These are phyloP conservation scores for Dictyophora rubrovolvata DNA, from an alignment of 768 basidiomycete species.

Conservation along the genomic window DNA sequence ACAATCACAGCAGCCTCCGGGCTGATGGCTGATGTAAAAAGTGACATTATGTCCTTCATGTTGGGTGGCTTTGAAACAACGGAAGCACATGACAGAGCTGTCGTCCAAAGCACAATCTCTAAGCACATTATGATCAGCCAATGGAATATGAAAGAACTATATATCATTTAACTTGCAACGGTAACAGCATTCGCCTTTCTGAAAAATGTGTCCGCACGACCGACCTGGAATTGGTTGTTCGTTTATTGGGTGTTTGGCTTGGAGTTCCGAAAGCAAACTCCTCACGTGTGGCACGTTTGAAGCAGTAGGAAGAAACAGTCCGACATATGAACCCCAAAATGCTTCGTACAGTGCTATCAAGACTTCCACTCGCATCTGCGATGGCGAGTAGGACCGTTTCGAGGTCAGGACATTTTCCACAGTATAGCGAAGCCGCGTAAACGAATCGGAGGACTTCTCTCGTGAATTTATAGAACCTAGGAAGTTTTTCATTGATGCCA, in stretches of 20 bases:
- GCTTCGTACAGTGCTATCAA: conserved; percentile 73
- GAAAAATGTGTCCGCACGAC: conserved; percentile 78
- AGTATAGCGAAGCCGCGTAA: conserved; percentile 1
- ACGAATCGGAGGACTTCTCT: not conserved
- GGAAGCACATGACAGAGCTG: conserved; percentile 80
- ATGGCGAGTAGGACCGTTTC: not conserved
- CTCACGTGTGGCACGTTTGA: conserved; percentile 48
- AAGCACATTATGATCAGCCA: conserved; percentile 1
- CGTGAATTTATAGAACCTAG: conserved; percentile 8
- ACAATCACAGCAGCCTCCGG: conserved; percentile 92
- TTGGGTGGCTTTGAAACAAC: conserved; percentile 82
- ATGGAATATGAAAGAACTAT: not conserved
- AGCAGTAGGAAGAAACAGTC: conserved; percentile 55
- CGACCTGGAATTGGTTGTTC: conserved; percentile 55
- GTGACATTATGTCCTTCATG: conserved; percentile 85
- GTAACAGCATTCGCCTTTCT: conserved; percentile 86
- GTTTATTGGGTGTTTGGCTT: conserved; percentile 43
- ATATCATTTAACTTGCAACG: conserved; percentile 63
- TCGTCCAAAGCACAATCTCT: conserved; percentile 90
- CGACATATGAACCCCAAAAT: conserved; percentile 69
- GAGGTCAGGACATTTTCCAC: not conserved
- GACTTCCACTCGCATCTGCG: conserved; percentile 61
- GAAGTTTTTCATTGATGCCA: not conserved
- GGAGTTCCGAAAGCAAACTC: conserved; percentile 59
- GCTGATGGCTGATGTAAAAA: conserved; percentile 87